Base-by-base conservation (phyloP, 164 flowering plant genomes). In the Cinnamomum micranthum region DNA sequence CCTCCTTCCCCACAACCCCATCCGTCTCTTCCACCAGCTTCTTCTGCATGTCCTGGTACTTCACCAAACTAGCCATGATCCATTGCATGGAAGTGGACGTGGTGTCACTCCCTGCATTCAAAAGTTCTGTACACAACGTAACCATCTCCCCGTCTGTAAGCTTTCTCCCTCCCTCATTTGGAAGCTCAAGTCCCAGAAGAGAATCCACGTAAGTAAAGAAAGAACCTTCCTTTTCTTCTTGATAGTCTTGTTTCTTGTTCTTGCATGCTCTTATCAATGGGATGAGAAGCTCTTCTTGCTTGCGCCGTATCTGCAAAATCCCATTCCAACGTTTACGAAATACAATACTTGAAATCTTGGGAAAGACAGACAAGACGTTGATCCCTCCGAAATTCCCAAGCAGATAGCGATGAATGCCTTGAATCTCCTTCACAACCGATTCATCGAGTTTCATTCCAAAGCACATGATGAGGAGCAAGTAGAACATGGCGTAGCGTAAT, bases 51-150 rank as follows among this genome's bases (percentile, higher is more conserved):
- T 79, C 60, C 11, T 74, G 87, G 71, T 81, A 6, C 76, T 83
- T 86, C 15, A 86, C 87, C n/a, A 86, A 4, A 19, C 82, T 80
- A 0, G 87, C 88, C 87, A 86, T 77, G 25, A 78, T 72, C 87
- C 80, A 77, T 6, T 82, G 77, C 41, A 82, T 24, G 1, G 80
- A 72, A 4, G 81, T 73, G 2, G 79, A 33, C 1, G 85, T 82
- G 6, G 85, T 77, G 70, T 82, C 82, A 7, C 79, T 70, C 19
- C 85, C 85, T 1, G 71, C 85, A 14, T 62, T 68, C n/a, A 82
- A 77, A n/a, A 82, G 74, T 69, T 82, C 85, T 1, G 75, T 75
- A 71, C 85, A 80, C 13, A 82, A 71, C 51, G 73, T 67, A 55
- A 80, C 74, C 15, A 76, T 71, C 59, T 78, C 80, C 0, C 25